These are phyloP conservation scores for Annona squamosa DNA, from an alignment of 164 flowering plant species.

Conservation along the genomic window DNA sequence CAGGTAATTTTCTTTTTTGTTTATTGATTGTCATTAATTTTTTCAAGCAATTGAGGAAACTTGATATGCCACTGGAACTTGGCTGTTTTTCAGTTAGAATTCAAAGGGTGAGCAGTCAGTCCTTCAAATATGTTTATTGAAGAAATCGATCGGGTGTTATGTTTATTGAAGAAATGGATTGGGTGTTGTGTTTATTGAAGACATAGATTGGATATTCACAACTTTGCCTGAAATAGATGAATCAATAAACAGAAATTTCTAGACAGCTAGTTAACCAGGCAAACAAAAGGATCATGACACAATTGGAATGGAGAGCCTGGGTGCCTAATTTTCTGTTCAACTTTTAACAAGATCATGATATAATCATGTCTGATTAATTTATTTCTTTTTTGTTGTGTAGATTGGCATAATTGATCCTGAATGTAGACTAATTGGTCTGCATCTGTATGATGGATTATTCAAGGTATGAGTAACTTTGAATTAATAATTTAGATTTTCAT, in stretches of 20 bases:
- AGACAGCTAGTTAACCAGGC: not conserved
- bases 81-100: not conserved
- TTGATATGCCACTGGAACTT: not conserved
- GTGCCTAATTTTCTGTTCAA: not conserved
- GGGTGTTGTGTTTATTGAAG: no score
- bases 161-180: no score
- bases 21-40: not conserved
- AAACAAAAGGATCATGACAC: not conserved
- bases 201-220: not conserved
- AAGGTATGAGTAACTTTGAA: slow-evolving; percentile 44
- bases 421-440: slow-evolving; percentile 95
- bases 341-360: not conserved
- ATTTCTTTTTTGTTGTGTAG: slow-evolving; percentile 30
- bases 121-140: no score
- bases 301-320: no score
- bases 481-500: not conserved
- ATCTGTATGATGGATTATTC: slow-evolving; percentile 95
- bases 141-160: no score
- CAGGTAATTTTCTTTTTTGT: slow-evolving; percentile 45
- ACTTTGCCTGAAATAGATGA: not conserved
- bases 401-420: slow-evolving; percentile 98
- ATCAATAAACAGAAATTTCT: not conserved
- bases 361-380: not conserved
- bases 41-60: not conserved
- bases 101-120: no score